phyloP scores from a whole-genome alignment of 257 asterid genomes.

The Agastache rugosa region DNA sequence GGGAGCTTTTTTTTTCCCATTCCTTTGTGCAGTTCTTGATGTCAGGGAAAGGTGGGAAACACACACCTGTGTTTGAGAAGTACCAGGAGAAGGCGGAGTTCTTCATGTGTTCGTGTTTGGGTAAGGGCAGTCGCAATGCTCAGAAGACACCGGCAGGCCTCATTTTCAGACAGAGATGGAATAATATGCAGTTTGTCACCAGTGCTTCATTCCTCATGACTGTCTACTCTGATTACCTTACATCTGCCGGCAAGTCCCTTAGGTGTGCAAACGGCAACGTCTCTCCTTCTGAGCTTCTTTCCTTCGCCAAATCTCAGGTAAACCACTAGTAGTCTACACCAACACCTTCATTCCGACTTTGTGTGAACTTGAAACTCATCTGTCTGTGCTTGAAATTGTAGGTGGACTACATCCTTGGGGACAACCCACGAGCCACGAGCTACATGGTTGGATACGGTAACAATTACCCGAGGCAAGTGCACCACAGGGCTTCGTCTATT shows the following conservation, averaged over 20 bases:
- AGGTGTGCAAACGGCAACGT: slow-evolving; percentile 64
- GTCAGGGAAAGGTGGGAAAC: slow-evolving; percentile 76
- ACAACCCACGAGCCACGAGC: slow-evolving; percentile 97
- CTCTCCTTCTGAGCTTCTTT: slow-evolving; percentile 71
- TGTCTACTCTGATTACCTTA: slow-evolving; percentile 83
- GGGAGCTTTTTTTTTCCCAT: neutral
- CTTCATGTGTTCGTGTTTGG: slow-evolving; percentile 93
- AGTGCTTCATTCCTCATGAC: slow-evolving; percentile 87
- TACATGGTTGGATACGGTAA: slow-evolving; percentile 98
- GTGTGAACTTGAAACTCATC: slow-evolving; percentile 1
- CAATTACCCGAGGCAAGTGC: slow-evolving; percentile 89
- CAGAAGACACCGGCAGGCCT: slow-evolving; percentile 95
- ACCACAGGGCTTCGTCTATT: slow-evolving; percentile 94
- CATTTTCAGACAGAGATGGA: slow-evolving; percentile 91
- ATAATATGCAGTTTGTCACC: slow-evolving; percentile 96
- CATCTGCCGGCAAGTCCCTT: slow-evolving; percentile 80
- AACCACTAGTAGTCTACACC: neutral
- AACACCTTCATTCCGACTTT: neutral
- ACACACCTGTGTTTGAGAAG: slow-evolving; percentile 54
- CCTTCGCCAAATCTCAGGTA: slow-evolving; percentile 94
- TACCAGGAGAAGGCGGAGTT: slow-evolving; percentile 88
- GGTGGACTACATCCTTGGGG: slow-evolving; percentile 98
- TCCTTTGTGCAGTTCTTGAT: slow-evolving; percentile 67
- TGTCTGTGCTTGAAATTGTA: slow-evolving; percentile 26
- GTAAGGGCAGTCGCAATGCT: slow-evolving; percentile 77